phyloP scores from a whole-genome alignment of 2,329 filamentous ascomycete genomes.

The Neonectria sp. region DNA sequence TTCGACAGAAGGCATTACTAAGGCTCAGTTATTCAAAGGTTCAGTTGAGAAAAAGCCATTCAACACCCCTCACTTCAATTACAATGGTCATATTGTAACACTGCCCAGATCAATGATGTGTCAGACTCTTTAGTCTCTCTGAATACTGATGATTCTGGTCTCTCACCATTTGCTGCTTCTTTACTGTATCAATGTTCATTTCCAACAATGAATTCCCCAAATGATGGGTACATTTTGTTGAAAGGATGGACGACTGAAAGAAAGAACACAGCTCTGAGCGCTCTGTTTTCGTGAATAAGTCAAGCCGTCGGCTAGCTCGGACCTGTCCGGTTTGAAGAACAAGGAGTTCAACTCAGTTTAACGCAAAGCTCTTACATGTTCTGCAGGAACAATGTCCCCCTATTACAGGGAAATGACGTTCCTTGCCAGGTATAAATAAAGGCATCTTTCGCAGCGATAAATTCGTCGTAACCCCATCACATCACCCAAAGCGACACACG shows the following conservation, averaged over 20 bases:
- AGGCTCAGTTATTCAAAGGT: too few species aligned
- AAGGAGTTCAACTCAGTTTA: not conserved
- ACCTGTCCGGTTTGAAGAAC: not conserved
- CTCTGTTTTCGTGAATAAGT: not conserved
- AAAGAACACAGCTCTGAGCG: not conserved
- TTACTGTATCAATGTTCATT: not conserved
- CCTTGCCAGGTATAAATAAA: not conserved
- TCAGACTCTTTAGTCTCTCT: too few species aligned
- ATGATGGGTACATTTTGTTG: not conserved
- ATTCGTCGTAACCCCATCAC: not conserved
- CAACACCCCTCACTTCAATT: too few species aligned
- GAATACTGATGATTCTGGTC: too few species aligned
- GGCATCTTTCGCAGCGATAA: not conserved
- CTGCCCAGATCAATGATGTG: too few species aligned
- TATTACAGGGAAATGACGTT: not conserved
- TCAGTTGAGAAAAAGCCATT: too few species aligned
- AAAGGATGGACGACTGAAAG: not conserved
- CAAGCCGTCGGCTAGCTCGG: not conserved
- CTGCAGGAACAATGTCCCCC: not conserved
- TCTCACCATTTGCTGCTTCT: not conserved
- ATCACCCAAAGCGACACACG: not conserved
- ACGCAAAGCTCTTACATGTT: not conserved
- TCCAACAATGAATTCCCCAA: not conserved
- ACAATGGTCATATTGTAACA: too few species aligned
- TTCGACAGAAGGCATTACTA: too few species aligned